Conservation (phyloP, 305 asterid genomes). For the Rubia tinctorum region DNA sequence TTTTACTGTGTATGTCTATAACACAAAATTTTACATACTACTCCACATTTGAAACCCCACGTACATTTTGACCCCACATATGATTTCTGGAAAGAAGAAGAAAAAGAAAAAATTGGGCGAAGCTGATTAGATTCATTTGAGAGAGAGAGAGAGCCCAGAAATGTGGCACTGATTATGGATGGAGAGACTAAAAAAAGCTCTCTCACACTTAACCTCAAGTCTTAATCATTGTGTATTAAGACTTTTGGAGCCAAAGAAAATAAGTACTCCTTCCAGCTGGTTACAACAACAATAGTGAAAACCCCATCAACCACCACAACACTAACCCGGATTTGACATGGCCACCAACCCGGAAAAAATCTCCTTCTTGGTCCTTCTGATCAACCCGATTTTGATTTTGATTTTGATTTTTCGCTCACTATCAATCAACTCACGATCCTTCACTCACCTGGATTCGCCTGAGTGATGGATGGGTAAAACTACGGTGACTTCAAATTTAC, state of each 20-base stretch:
- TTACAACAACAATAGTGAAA: conserved; percentile 50
- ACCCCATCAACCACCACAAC: conserved; percentile 38
- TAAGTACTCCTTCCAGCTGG: conserved; percentile 56
- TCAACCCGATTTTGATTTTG: neutral
- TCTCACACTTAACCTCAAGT: conserved; percentile 25
- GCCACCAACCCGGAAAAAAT: conserved; percentile 20
- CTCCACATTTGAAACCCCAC: neutral
- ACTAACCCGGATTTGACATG: conserved; percentile 29
- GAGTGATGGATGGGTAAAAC: too few relatives aligned
- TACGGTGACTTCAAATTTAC: too few relatives aligned
- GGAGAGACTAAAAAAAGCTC: conserved; percentile 28
- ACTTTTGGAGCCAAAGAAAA: conserved; percentile 33
- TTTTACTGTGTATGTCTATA: too few relatives aligned
- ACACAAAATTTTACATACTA: too few relatives aligned
- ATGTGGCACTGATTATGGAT: conserved; percentile 43
- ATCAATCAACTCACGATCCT: conserved; percentile 3
- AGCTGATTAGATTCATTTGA: neutral
- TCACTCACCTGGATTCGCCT: neutral
- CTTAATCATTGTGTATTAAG: conserved; percentile 46
- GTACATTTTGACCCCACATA: too few relatives aligned
- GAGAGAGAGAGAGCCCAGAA: conserved; percentile 30
- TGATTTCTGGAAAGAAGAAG: neutral
- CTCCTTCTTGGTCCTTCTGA: too few relatives aligned
- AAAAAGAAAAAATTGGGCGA: neutral
- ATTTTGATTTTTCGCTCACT: conserved; percentile 19